Percentiles rank a stretch among this genome's conserved stretches.
Conservation (phyloP, 176 grass and related monocot genomes). For the Elaeis guineensis region DNA sequence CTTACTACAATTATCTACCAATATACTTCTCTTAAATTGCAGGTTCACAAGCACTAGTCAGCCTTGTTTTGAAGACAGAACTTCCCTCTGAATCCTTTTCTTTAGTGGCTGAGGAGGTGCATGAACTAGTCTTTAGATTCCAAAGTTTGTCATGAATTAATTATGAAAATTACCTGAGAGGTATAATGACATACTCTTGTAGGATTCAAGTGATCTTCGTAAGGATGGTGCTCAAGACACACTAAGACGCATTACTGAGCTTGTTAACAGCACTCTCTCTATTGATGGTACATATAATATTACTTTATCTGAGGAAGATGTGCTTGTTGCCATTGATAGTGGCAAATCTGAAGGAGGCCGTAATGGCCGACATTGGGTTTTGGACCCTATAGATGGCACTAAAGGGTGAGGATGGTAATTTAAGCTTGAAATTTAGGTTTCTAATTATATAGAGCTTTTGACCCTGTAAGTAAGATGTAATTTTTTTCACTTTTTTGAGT, state of each 20-base stretch:
- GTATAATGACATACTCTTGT: not conserved
- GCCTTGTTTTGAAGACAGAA: constrained; percentile 66
- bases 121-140: constrained; percentile 1
- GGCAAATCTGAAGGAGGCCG: constrained; percentile 85
- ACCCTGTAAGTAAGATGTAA: no score
- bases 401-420: constrained; percentile 62
- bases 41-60: constrained; percentile 94
- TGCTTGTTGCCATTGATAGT: constrained; percentile 78
- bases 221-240: constrained; percentile 68
- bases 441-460: no score
- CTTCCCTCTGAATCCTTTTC: constrained; percentile 50
- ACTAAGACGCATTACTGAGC: constrained; percentile 59
- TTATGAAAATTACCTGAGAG: not conserved
- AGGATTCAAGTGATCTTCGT: constrained; percentile 85
- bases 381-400: constrained; percentile 97
- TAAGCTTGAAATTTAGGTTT: not conserved
- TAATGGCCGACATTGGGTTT: constrained; percentile 77
- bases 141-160: not conserved
- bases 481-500: no score
- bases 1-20: no score
- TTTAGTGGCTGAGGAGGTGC: constrained; percentile 93
- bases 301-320: constrained; percentile 61
- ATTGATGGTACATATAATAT: constrained; percentile 52
- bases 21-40: not conserved
- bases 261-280: constrained; percentile 68